Evolutionary conservation across 73 alveolate genomes (phyloP).

Genomic region (Uronychia binucleata): DNA sequence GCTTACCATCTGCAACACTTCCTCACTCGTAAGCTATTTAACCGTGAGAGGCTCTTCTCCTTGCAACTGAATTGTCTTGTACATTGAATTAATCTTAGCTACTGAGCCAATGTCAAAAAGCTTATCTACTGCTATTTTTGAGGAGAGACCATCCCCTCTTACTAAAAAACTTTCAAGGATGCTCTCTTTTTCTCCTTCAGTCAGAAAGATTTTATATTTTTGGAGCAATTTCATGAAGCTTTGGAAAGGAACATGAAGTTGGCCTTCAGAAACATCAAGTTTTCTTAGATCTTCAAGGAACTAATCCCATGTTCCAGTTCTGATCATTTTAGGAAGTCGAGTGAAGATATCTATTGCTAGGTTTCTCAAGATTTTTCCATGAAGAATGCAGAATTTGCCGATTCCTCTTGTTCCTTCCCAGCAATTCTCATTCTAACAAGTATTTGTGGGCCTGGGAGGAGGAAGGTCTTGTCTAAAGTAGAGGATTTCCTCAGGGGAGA

Average conservation of each 20-base stretch:
- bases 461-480: slow-evolving; percentile 42
- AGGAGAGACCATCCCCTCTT: slow-evolving; percentile 26
- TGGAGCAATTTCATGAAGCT: slow-evolving; percentile 7
- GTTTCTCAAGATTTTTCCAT: slow-evolving; percentile 36
- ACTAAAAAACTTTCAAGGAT: slow-evolving; percentile 20
- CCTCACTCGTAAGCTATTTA: slow-evolving; percentile 23
- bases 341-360: slow-evolving; percentile 17
- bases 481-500: slow-evolving; percentile 36
- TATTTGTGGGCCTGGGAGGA: slow-evolving; percentile 20
- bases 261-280: neutral
- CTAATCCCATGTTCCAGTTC: slow-evolving; percentile 14
- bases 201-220: slow-evolving; percentile 2
- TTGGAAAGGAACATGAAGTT: neutral
- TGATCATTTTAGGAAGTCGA: slow-evolving; percentile 15
- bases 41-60: slow-evolving; percentile 22
- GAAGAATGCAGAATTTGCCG: slow-evolving; percentile 61
- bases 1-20: slow-evolving; percentile 13
- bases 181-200: slow-evolving; percentile 33
- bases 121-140: slow-evolving; percentile 16
- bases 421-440: slow-evolving; percentile 48
- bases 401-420: slow-evolving; percentile 65
- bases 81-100: slow-evolving; percentile 25
- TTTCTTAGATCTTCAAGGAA: slow-evolving; percentile 9
- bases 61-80: slow-evolving; percentile 34
- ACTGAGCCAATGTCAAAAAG: slow-evolving; percentile 21